Percentiles rank a stretch among this genome's conserved stretches.
phyloP scores from a whole-genome alignment of 2,329 filamentous ascomycete species.

The Xylaria sp. region DNA sequence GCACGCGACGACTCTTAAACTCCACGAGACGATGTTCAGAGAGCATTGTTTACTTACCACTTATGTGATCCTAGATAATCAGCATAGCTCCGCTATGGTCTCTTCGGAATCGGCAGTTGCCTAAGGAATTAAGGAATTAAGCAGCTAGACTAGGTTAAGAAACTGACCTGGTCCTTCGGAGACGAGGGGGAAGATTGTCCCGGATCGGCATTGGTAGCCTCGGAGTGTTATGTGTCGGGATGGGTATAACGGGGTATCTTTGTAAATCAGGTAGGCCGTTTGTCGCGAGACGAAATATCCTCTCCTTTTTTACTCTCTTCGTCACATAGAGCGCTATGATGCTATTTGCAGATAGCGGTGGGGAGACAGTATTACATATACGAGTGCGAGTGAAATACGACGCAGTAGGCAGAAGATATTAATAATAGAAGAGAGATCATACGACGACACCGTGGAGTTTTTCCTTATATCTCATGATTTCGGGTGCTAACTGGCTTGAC shows the following conservation, averaged over 20 bases:
- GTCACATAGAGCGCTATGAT: neutral
- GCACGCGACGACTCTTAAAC: neutral
- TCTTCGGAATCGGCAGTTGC: constrained; percentile 42
- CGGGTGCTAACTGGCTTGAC: neutral
- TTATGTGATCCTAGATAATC: constrained; percentile 48
- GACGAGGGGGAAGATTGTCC: constrained; percentile 41
- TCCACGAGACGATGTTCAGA: neutral
- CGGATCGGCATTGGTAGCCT: constrained; percentile 14
- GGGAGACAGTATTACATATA: neutral
- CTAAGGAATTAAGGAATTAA: constrained; percentile 5
- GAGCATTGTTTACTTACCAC: constrained; percentile 15
- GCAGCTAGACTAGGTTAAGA: neutral
- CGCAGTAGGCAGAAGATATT: too few relatives aligned
- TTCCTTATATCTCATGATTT: neutral
- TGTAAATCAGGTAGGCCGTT: too few relatives aligned
- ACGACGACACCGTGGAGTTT: neutral
- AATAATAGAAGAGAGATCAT: neutral
- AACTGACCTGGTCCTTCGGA: neutral
- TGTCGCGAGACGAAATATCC: too few relatives aligned
- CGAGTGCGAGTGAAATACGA: neutral
- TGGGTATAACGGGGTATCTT: neutral
- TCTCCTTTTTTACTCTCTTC: neutral
- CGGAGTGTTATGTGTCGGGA: neutral
- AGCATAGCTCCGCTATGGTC: constrained; percentile 12
- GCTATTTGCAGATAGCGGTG: neutral